Evolutionary conservation across 768 basidiomycete genomes (phyloP).

Genomic region (Phallus indusiatus): DNA sequence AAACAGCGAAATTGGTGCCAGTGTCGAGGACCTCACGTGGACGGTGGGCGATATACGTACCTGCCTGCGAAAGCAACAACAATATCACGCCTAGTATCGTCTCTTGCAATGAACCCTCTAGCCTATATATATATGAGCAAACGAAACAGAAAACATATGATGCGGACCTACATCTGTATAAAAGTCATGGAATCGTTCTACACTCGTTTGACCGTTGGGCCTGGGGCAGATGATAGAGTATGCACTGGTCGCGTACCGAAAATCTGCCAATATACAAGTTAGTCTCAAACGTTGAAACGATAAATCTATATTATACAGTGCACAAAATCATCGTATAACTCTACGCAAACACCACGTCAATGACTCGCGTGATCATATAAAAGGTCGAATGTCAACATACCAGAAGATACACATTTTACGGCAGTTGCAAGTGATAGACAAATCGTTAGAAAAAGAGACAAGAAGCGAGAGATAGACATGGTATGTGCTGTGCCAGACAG

Average conservation of each 20-base stretch:
- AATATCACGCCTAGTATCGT: slow-evolving; percentile 36
- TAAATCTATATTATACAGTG: slow-evolving; percentile 19
- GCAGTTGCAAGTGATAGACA: too few species aligned
- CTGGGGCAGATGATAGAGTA: slow-evolving; percentile 36
- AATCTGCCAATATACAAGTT: slow-evolving; percentile 19
- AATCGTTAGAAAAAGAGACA: too few species aligned
- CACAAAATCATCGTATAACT: slow-evolving; percentile 32
- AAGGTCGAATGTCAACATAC: too few species aligned
- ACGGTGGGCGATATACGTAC: slow-evolving; percentile 18
- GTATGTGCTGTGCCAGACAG: too few species aligned
- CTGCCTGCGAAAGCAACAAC: slow-evolving; percentile 42
- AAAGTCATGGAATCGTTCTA: background rate
- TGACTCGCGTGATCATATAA: background rate
- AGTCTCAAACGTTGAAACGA: background rate
- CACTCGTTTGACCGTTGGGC: slow-evolving; percentile 42
- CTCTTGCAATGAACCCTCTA: slow-evolving; percentile 43
- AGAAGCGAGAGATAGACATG: too few species aligned
- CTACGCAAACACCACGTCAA: background rate
- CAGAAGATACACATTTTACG: too few species aligned
- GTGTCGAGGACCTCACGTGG: background rate
- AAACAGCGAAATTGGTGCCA: too few species aligned
- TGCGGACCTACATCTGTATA: background rate
- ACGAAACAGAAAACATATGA: background rate
- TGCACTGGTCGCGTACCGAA: slow-evolving; percentile 47
- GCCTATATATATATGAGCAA: slow-evolving; percentile 10